Evolutionary conservation across 345 rosid genomes (phyloP).

Genomic region (Eucalyptus cloeziana): DNA sequence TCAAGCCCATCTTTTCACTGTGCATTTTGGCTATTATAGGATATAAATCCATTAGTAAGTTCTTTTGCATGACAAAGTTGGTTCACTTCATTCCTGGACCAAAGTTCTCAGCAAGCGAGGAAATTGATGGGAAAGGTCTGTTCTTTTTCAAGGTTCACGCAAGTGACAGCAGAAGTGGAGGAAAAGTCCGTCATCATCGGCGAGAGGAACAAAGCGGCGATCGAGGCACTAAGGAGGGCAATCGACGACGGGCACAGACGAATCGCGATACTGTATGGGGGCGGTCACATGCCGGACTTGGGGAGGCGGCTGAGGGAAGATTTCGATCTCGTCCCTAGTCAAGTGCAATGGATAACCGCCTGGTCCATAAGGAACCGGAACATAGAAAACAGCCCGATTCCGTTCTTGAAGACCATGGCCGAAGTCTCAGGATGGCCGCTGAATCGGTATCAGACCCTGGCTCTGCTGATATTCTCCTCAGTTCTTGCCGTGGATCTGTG

Average conservation of each 20-base stretch:
- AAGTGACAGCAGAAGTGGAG: conserved; percentile 63
- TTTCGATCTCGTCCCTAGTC: conserved; percentile 52
- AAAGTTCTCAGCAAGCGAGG: neutral
- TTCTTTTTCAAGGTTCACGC: conserved; percentile 47
- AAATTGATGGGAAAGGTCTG: neutral
- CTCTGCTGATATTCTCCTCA: conserved; percentile 59
- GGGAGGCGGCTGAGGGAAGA: conserved; percentile 76
- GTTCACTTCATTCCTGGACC: neutral
- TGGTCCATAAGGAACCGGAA: conserved; percentile 73
- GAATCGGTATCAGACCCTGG: conserved; percentile 81
- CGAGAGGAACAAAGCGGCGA: conserved; percentile 77
- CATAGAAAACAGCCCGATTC: conserved; percentile 32
- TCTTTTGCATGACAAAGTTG: neutral
- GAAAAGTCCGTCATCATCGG: conserved; percentile 82
- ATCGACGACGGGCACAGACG: conserved; percentile 56
- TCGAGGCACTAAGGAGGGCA: conserved; percentile 52
- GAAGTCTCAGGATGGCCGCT: conserved; percentile 75
- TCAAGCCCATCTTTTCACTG: neutral
- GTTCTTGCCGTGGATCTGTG: conserved; percentile 81
- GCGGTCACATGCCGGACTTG: conserved; percentile 98
- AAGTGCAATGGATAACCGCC: conserved; percentile 78
- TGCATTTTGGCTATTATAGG: neutral
- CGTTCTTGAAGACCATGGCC: conserved; percentile 58
- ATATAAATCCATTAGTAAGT: neutral
- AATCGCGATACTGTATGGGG: conserved; percentile 78